A percentile compares a stretch with the other conserved stretches of the same genome.
Conservation (phyloP, 73 alveolate species). For the Stentor roeselii region DNA sequence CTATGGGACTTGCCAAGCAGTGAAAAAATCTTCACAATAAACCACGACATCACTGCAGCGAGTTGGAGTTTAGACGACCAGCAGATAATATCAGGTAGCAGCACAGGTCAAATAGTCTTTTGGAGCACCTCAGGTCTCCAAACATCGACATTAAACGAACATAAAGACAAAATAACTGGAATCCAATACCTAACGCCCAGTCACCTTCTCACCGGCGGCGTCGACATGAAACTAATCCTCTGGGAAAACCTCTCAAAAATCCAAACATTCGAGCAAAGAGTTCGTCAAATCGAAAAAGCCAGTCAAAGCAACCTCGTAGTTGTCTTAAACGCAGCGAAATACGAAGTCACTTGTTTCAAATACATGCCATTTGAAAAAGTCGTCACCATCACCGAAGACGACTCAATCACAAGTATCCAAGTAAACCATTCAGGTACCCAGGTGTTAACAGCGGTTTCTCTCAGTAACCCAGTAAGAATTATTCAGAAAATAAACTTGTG, state of each 20-base stretch:
- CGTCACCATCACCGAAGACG: not conserved
- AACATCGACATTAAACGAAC: not conserved
- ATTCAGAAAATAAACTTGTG: not conserved
- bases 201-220: slow-evolving; percentile 24
- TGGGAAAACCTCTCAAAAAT: slow-evolving; percentile 32
- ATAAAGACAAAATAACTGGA: slow-evolving; percentile 9
- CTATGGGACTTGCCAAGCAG: not conserved
- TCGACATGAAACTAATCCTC: slow-evolving; percentile 35
- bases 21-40: not conserved
- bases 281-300: not conserved
- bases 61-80: not conserved
- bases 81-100: not conserved
- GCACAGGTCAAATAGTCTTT: not conserved
- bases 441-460: not conserved
- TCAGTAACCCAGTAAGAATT: not conserved
- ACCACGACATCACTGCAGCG: not conserved
- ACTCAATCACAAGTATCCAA: not conserved
- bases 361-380: not conserved
- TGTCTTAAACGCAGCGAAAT: not conserved
- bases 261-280: not conserved
- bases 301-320: not conserved
- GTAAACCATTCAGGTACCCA: not conserved
- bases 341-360: not conserved
- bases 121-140: not conserved
- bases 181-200: not conserved